Evolutionary conservation across 2,329 filamentous ascomycete species (phyloP), one percentile per base, ranked within the genome.

Genomic region (Colletotrichum theobromicola): DNA sequence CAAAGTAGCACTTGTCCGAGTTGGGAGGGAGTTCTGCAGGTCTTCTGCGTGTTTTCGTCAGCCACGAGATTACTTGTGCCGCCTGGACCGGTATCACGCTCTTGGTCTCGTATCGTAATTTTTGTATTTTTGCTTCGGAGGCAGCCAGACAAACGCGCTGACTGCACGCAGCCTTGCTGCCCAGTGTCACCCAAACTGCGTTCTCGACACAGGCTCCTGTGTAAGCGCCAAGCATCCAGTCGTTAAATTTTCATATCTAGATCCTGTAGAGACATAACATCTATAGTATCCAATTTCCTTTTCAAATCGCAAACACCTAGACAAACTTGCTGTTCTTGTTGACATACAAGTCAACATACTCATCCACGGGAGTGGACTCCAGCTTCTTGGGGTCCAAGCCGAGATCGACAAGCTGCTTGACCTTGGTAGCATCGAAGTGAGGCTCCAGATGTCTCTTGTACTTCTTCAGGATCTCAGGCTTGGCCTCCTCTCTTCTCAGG

Each of bases 391-490:
- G 86, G 83, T 98, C 92, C 85, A 93, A 91, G 79, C 94, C 94
- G 67, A 98, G 87, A 78, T 95, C 90, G 66, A 98, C 90, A 69
- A 99, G 90, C 87, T 97, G 89, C 87, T 96, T 91, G 66, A 98
- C 95, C 82, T 93, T 92, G 63, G 90, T 88, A 83, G 94, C 90
- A 75, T 91, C 88, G 85, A 94, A 97, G 88, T 98, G 96, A 68
- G 94, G 94, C 80, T 90, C 91, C 66, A 98, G 88, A 86, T 99
- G 97, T 83, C 94, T 93, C 93, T 96, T 94, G 89, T 95, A 99
- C 90, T 99, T 99, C 85, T 92, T 93, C 80, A 98, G 87, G 79
- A 99, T 98, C 86, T 98, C 94, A 74, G 97, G 97, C 91, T 98
- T 98, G 80, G 97, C 97, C 90, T 99, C 97, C 80, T 98, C 96